phyloP scores from a whole-genome alignment of 164 flowering plant species.

The Aristolochia californica region DNA sequence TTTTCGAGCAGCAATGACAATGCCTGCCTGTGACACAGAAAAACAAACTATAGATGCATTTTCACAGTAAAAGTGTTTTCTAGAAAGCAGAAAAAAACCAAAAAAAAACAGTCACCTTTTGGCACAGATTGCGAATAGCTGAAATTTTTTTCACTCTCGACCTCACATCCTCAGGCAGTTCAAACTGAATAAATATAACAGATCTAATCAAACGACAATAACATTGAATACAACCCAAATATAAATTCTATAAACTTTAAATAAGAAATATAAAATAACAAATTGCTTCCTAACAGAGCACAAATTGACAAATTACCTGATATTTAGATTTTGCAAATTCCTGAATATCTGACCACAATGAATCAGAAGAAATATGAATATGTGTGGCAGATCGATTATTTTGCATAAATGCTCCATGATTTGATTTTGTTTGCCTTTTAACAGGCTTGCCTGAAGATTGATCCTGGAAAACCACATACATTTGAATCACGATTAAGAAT shows the following conservation, averaged over 20 bases:
- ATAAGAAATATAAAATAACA: background rate
- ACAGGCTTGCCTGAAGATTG: conserved; percentile 41
- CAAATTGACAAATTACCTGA: conserved; percentile 42
- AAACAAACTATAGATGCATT: background rate
- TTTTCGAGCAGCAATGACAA: conserved; percentile 67
- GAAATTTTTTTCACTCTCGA: conserved; percentile 57
- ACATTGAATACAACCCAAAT: background rate
- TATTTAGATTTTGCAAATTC: conserved; percentile 81
- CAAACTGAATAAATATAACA: conserved; percentile 47
- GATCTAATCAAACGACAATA: background rate
- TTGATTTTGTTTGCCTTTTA: conserved; percentile 41
- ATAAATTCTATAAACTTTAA: background rate
- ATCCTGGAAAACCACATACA: background rate
- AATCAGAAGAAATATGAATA: conserved; percentile 43
- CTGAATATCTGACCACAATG: conserved; percentile 74
- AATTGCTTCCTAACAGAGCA: too few relatives aligned
- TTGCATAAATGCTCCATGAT: conserved; percentile 28
- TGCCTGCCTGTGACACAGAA: conserved; percentile 51
- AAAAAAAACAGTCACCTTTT: conserved; percentile 49
- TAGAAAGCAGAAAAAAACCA: too few relatives aligned
- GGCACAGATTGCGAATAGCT: conserved; percentile 82
- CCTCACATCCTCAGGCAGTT: conserved; percentile 68
- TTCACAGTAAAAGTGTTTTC: too few relatives aligned
- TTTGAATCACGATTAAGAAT: background rate
- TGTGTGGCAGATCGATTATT: conserved; percentile 41